Evolutionary conservation across 768 basidiomycete genomes (phyloP), one percentile per base, ranked within the genome.

Genomic region (Dictyophora rubrovolvata): DNA sequence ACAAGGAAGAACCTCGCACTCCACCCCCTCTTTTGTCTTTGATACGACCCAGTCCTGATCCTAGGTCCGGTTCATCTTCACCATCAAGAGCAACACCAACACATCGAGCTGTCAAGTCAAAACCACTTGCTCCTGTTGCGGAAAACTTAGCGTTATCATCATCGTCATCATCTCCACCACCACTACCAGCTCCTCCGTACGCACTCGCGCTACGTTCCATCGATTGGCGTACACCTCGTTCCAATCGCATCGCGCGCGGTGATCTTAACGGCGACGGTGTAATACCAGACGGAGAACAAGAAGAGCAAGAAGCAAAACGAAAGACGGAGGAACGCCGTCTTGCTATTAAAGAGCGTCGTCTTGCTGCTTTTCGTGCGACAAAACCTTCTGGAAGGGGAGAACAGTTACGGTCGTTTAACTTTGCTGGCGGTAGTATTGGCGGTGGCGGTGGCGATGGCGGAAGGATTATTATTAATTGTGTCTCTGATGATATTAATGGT

Each of bases 401-500:
- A 1, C 78, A 74, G 62, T 73, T 90, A n/a, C 75, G 74, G 57
- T 79, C 85, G 12, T 79, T 86, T 10, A 79, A 83, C 48, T 63
- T 90, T 33, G 82, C 83, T 65, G 86, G 85, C 21, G 79, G 77
- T 64, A 28, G 28, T 28, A 28, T 28, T 28, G 28, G 28, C 28
- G 28, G 28, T 28, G 28, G 28, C 7, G 28, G 28, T 28, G 28
- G 28, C 28, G 28, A 7, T 28, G 28, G 2, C 7, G 88, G 88
- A 8, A 78, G 89, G 22, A 81, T 89, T 2, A 68, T 91, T n/a
- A 66, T 89, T 56, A 83, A 87, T 62, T 65, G 78, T 17, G 72
- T 78, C 14, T 70, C 74, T 14, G 75, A 81, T 60, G 74, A 73
- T 36, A 63, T 62, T 73, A 72, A 55, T 69, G 68, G 35, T 65